phyloP scores from a whole-genome alignment of 345 rosid genomes.

The Arabis alpina region DNA sequence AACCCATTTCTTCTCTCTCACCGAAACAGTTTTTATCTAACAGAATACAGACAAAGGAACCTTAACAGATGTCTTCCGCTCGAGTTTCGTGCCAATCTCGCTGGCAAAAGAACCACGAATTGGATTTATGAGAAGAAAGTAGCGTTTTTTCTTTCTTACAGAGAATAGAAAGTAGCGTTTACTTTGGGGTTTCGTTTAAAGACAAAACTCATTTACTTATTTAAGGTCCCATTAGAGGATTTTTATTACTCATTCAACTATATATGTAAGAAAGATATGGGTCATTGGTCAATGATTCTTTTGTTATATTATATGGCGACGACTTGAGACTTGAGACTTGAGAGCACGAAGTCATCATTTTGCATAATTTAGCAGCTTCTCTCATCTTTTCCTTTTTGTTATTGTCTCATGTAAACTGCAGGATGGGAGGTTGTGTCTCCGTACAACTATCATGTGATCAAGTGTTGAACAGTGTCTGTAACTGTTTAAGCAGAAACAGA shows the following conservation, averaged over 20 bases:
- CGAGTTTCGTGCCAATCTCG: constrained; percentile 30
- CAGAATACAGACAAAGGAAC: background rate
- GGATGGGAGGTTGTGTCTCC: constrained; percentile 8
- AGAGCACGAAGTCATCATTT: no score
- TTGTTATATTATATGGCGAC: no score
- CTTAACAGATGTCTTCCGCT: constrained; percentile 33
- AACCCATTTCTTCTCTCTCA: constrained; percentile 41
- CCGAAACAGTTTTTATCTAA: background rate
- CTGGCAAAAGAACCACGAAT: constrained; percentile 14
- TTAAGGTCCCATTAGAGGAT: background rate
- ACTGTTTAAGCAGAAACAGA: background rate
- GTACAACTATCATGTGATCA: constrained; percentile 8
- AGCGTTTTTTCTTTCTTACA: background rate
- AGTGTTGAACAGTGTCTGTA: background rate
- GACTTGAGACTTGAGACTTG: no score
- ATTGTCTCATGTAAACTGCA: background rate
- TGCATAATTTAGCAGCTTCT: no score
- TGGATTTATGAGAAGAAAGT: background rate
- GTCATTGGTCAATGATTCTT: no score
- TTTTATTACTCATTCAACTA: background rate
- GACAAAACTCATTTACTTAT: background rate
- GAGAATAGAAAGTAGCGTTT: background rate
- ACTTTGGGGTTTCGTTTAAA: background rate
- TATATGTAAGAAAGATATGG: background rate
- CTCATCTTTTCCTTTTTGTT: no score